Evolutionary conservation across 2,329 filamentous ascomycete species (phyloP).

Genomic region (Xylaria multiplex): DNA sequence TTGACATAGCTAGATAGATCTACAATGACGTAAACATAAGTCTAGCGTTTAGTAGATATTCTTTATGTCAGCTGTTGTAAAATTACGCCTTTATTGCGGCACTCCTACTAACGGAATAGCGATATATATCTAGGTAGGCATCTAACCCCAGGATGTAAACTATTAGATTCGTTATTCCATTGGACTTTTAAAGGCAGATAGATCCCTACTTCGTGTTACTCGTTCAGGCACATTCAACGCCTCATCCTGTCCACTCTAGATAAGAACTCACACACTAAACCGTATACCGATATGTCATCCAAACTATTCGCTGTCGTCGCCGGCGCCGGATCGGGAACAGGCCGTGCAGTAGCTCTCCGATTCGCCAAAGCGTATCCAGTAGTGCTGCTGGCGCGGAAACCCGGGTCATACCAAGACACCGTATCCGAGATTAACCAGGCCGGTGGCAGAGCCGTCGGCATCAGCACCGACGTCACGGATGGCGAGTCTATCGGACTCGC

Average conservation of each 20-base stretch:
- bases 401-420: conserved; percentile 28
- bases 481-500: conserved; percentile 17
- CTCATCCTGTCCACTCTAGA: background rate
- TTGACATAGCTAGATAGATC: no score
- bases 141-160: no score
- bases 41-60: no score
- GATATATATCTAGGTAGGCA: no score
- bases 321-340: conserved; percentile 76
- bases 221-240: no score
- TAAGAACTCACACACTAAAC: background rate
- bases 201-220: no score
- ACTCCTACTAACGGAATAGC: no score
- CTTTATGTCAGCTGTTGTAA: no score
- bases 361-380: conserved; percentile 35
- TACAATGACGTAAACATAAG: no score
- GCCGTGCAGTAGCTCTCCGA: conserved; percentile 30
- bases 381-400: conserved; percentile 25
- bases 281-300: conserved; percentile 42
- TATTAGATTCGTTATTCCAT: no score
- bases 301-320: conserved; percentile 75
- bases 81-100: no score
- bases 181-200: no score
- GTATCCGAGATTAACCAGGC: conserved; percentile 27
- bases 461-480: conserved; percentile 28
- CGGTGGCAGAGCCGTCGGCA: conserved; percentile 30